Evolutionary conservation across 2,329 filamentous ascomycete species (phyloP).

Genomic region (Neurospora crassa): DNA sequence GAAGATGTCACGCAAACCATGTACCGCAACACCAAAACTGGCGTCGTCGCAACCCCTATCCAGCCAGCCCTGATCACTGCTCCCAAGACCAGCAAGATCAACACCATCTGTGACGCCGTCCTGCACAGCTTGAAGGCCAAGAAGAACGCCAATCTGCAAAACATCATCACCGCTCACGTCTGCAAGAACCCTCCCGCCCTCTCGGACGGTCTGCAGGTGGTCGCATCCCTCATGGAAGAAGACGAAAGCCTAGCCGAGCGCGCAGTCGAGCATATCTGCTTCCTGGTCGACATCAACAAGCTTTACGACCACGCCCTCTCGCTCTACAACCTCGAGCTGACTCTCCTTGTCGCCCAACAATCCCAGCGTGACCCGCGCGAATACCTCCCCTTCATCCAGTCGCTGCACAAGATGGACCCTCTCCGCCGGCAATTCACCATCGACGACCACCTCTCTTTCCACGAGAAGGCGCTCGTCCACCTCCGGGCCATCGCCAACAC

Average conservation of each 20-base stretch:
- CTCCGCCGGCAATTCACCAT: slow-evolving; percentile 72
- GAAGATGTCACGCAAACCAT: slow-evolving; percentile 91
- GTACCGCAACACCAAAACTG: slow-evolving; percentile 74
- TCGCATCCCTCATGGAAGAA: slow-evolving; percentile 63
- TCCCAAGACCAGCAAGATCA: slow-evolving; percentile 55
- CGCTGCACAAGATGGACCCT: slow-evolving; percentile 64
- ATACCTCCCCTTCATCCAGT: slow-evolving; percentile 89
- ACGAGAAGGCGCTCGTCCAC: slow-evolving; percentile 66
- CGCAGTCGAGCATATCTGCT: slow-evolving; percentile 94
- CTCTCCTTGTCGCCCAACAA: slow-evolving; percentile 85
- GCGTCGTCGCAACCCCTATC: neutral
- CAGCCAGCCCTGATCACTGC: slow-evolving; percentile 4
- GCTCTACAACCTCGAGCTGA: slow-evolving; percentile 83
- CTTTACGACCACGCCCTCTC: slow-evolving; percentile 87
- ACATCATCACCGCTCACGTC: slow-evolving; percentile 87
- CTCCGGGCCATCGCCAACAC: slow-evolving; percentile 57
- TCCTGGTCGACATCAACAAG: slow-evolving; percentile 85
- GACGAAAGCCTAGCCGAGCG: slow-evolving; percentile 68
- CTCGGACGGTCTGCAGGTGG: slow-evolving; percentile 71
- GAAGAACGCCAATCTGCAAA: slow-evolving; percentile 64
- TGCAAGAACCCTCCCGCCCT: slow-evolving; percentile 89
- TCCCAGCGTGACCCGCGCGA: slow-evolving; percentile 92
- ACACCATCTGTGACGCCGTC: slow-evolving; percentile 79
- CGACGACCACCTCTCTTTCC: slow-evolving; percentile 74
- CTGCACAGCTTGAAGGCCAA: slow-evolving; percentile 55